These are phyloP conservation scores for Cladophialophora psammophila DNA, from an alignment of 2,329 filamentous ascomycete genomes.

Conservation along the genomic window DNA sequence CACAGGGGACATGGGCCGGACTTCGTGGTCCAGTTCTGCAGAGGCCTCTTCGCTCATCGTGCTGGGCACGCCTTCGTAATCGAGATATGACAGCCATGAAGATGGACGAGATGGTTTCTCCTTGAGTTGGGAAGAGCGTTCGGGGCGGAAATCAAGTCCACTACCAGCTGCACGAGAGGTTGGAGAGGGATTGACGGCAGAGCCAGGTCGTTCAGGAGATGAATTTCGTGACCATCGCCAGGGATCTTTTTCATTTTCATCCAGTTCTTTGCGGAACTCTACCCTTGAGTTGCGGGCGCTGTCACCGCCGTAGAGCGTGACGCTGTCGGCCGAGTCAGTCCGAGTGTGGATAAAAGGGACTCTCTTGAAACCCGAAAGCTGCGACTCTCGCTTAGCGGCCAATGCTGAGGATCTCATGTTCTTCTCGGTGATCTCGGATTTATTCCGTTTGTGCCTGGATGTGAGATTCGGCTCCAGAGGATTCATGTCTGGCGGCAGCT, in stretches of 20 bases:
- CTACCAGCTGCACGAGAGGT: slow-evolving; percentile 38
- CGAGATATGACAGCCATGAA: slow-evolving; percentile 40
- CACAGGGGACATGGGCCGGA: slow-evolving; percentile 38
- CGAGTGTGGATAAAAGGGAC: slow-evolving; percentile 85
- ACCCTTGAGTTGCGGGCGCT: slow-evolving; percentile 37
- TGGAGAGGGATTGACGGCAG: slow-evolving; percentile 40
- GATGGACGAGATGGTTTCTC: slow-evolving; percentile 32
- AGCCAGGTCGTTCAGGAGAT: slow-evolving; percentile 46
- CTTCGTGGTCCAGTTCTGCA: slow-evolving; percentile 33
- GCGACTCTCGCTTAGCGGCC: slow-evolving; percentile 46
- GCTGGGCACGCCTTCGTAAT: slow-evolving; percentile 40
- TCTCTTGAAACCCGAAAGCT: slow-evolving; percentile 44
- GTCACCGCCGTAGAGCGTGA: slow-evolving; percentile 37
- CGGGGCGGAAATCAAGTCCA: slow-evolving; percentile 39
- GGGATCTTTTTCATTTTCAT: slow-evolving; percentile 38
- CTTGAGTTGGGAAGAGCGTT: slow-evolving; percentile 35
- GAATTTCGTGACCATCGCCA: slow-evolving; percentile 40
- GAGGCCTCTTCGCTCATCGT: slow-evolving; percentile 32
- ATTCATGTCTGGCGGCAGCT: slow-evolving; percentile 92
- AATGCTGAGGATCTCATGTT: slow-evolving; percentile 63
- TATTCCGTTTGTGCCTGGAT: slow-evolving; percentile 79
- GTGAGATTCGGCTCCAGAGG: slow-evolving; percentile 83
- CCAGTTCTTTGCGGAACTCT: slow-evolving; percentile 38
- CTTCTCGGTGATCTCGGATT: slow-evolving; percentile 66
- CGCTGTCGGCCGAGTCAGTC: slow-evolving; percentile 65